Percentiles rank a stretch among this genome's conserved stretches.
phyloP scores from a whole-genome alignment of 805 yeast species.

The Zygotorulaspora florentina region DNA sequence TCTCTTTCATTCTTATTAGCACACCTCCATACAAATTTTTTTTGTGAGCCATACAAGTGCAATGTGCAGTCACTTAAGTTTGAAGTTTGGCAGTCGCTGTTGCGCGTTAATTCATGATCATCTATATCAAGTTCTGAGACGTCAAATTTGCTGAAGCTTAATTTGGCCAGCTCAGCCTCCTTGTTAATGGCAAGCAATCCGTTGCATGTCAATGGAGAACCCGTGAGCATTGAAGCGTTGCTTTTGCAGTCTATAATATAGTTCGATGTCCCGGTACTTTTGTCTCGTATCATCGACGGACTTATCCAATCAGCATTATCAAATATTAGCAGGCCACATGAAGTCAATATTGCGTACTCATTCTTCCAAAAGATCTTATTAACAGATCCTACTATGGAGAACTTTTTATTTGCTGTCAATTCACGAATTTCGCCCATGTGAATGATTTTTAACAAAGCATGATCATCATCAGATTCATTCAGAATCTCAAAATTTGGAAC shows the following conservation, averaged over 20 bases:
- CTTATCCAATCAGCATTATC: conserved; percentile 31
- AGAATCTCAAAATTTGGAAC: conserved; percentile 26
- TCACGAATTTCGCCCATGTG: conserved; percentile 40
- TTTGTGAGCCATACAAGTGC: conserved; percentile 40
- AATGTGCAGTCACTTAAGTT: conserved; percentile 30
- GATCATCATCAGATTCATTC: conserved; percentile 14
- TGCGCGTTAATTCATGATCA: conserved; percentile 12
- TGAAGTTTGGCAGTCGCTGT: conserved; percentile 31
- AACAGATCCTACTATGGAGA: conserved; percentile 31
- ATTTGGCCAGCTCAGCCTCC: conserved; percentile 6
- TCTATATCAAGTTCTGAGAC: conserved; percentile 11
- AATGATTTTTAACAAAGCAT: conserved; percentile 26
- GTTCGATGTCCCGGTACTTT: conserved; percentile 23
- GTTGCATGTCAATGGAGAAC: conserved; percentile 14
- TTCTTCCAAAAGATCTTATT: conserved; percentile 40
- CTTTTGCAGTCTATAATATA: conserved; percentile 32
- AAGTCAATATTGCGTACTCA: conserved; percentile 46
- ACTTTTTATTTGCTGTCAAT: conserved; percentile 27
- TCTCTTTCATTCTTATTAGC: conserved; percentile 42
- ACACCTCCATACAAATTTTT: conserved; percentile 42
- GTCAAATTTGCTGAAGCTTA: conserved; percentile 2
- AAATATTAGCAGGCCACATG: conserved; percentile 47
- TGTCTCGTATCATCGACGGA: conserved; percentile 26
- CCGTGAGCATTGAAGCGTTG: conserved; percentile 16
- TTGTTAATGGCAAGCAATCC: conserved; percentile 21